phyloP scores from a whole-genome alignment of 805 yeast species.

The Yarrowia sp. region DNA sequence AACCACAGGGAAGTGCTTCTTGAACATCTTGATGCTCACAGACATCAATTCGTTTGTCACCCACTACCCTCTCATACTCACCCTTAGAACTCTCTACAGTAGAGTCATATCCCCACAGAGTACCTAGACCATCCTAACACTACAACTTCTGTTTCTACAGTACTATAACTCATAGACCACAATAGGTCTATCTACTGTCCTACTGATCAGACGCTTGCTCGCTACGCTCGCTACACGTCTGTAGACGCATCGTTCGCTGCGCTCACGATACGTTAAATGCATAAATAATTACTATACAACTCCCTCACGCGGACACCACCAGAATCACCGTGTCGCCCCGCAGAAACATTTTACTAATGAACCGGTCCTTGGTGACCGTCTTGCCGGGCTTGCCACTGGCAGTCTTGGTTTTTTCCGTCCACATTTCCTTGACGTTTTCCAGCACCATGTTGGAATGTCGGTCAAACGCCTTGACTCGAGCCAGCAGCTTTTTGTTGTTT shows the following conservation, averaged over 20 bases:
- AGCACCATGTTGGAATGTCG: constrained; percentile 92
- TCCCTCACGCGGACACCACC: constrained; percentile 45
- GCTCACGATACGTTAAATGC: not conserved
- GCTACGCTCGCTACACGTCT: too few relatives aligned
- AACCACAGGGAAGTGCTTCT: constrained; percentile 73
- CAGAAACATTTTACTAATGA: constrained; percentile 82
- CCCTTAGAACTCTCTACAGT: too few relatives aligned
- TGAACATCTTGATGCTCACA: constrained; percentile 63
- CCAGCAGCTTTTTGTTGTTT: constrained; percentile 88
- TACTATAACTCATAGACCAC: too few relatives aligned
- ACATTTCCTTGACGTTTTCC: constrained; percentile 85
- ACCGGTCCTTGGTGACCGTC: constrained; percentile 67
- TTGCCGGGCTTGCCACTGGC: constrained; percentile 71
- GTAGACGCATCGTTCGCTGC: too few relatives aligned
- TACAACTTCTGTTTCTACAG: too few relatives aligned
- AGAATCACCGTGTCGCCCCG: constrained; percentile 96
- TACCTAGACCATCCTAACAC: too few relatives aligned
- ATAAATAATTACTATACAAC: constrained; percentile 24
- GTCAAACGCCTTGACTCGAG: constrained; percentile 90
- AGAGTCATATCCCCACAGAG: too few relatives aligned
- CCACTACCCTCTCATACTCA: too few relatives aligned
- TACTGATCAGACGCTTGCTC: too few relatives aligned
- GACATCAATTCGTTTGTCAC: too few relatives aligned
- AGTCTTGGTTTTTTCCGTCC: constrained; percentile 63
- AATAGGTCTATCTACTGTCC: too few relatives aligned